Percentiles rank a stretch among this genome's conserved stretches.
These are phyloP conservation scores for Lathyrus oleraceus DNA, from an alignment of 306 rosid species.

Conservation along the genomic window DNA sequence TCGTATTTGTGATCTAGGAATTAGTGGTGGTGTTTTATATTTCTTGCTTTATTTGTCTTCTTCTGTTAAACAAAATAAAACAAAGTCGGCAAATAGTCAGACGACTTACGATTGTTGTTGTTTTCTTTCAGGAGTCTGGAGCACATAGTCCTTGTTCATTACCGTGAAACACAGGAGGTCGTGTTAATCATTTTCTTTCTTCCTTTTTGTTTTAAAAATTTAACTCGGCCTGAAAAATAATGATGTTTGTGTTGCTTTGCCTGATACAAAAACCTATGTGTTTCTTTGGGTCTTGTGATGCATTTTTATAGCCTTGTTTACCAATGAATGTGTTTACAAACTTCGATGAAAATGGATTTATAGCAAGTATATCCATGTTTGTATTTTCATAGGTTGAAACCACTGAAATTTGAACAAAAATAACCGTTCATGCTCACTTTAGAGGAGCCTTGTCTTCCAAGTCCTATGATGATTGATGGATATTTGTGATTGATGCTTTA, in stretches of 20 bases:
- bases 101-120: conserved; percentile 22
- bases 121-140: conserved; percentile 78
- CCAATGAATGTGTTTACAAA: conserved; percentile 1
- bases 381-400: conserved; percentile 4
- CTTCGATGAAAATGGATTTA: neutral
- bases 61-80: conserved; percentile 23
- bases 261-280: neutral
- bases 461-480: neutral
- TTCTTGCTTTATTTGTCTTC: neutral
- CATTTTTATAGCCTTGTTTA: neutral
- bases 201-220: conserved; percentile 14
- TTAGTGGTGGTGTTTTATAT: conserved; percentile 8
- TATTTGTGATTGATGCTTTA: conserved; percentile 7
- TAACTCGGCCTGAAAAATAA: neutral
- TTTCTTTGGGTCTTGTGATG: neutral
- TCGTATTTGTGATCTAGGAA: conserved; percentile 24
- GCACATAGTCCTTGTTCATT: conserved; percentile 97
- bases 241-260: conserved; percentile 22
- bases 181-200: conserved; percentile 20
- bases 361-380: conserved; percentile 5
- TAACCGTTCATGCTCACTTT: conserved; percentile 6
- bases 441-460: neutral
- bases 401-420: conserved; percentile 5
- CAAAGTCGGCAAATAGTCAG: neutral
- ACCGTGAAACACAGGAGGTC: conserved; percentile 95